These are phyloP conservation scores for Aspergillus heteromorphus DNA, from an alignment of 495 filamentous ascomycete genomes.

Conservation along the genomic window DNA sequence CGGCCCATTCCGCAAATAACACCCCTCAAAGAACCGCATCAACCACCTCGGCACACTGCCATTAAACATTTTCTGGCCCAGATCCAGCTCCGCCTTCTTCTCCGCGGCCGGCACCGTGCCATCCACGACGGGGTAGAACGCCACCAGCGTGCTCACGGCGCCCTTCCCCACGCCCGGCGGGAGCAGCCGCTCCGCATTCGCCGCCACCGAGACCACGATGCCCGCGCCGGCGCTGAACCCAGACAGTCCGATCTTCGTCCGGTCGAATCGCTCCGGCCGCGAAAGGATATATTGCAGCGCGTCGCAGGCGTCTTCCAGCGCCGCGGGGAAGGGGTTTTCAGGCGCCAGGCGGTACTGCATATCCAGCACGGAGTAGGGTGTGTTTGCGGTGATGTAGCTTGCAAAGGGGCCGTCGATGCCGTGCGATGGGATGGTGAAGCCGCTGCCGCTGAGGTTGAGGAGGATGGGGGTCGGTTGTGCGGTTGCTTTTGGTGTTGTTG, in stretches of 20 bases:
- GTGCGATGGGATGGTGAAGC: constrained; percentile 34
- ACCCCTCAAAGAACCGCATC: constrained; percentile 20
- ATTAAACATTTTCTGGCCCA: neutral
- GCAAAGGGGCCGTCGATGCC: constrained; percentile 39
- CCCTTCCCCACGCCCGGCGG: neutral
- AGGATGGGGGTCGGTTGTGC: constrained; percentile 36
- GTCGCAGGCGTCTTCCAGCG: constrained; percentile 61
- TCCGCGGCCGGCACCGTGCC: constrained; percentile 7
- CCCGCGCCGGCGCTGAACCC: constrained; percentile 41
- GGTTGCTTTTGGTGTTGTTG: too few species aligned
- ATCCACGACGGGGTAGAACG: constrained; percentile 38
- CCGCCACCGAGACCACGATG: constrained; percentile 32
- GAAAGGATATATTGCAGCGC: constrained; percentile 25
- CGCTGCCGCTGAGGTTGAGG: constrained; percentile 42
- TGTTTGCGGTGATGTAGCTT: constrained; percentile 26
- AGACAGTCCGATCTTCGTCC: constrained; percentile 27
- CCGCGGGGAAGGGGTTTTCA: constrained; percentile 68
- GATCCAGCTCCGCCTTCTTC: constrained; percentile 8
- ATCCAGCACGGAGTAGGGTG: constrained; percentile 37
- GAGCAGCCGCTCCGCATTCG: constrained; percentile 4
- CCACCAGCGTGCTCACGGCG: constrained; percentile 31
- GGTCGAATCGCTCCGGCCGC: constrained; percentile 26
- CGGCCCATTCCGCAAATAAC: constrained; percentile 18
- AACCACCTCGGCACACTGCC: constrained; percentile 13
- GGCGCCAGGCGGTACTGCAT: constrained; percentile 74